These are phyloP conservation scores for Annona cherimola DNA, from an alignment of 164 flowering plant genomes.

Conservation along the genomic window DNA sequence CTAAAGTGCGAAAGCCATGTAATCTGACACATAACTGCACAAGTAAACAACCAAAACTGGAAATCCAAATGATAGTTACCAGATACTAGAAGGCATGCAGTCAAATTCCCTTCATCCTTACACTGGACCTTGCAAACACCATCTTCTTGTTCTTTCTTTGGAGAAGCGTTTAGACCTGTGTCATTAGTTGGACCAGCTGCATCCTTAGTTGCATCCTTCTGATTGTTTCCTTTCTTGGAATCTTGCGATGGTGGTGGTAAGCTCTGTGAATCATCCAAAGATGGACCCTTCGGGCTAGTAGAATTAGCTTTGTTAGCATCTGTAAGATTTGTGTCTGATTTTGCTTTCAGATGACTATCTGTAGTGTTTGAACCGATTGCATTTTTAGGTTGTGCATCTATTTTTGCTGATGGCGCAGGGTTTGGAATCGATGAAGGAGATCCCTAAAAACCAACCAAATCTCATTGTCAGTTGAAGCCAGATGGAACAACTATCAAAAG, in stretches of 20 bases:
- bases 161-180: background rate
- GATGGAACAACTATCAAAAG: background rate
- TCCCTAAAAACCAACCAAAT: constrained; percentile 9
- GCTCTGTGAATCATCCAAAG: background rate
- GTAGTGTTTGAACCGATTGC: background rate
- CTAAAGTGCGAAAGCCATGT: too few species aligned
- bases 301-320: background rate
- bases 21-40: too few species aligned
- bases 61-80: constrained; percentile 21
- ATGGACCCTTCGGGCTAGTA: background rate
- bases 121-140: constrained; percentile 27
- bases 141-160: background rate
- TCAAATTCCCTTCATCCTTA: constrained; percentile 13
- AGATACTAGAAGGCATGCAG: constrained; percentile 26
- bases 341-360: background rate
- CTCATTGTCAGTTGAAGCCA: background rate
- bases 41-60: background rate
- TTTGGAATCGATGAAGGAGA: constrained; percentile 18
- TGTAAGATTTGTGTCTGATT: background rate
- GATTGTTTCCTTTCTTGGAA: background rate
- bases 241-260: background rate
- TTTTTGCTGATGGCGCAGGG: constrained; percentile 10
- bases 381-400: background rate
- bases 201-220: background rate
- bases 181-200: too few species aligned